A percentile compares a stretch with the other conserved stretches of the same genome.
Conservation (phyloP, 768 basidiomycete species). For the Trametes cingulata region DNA sequence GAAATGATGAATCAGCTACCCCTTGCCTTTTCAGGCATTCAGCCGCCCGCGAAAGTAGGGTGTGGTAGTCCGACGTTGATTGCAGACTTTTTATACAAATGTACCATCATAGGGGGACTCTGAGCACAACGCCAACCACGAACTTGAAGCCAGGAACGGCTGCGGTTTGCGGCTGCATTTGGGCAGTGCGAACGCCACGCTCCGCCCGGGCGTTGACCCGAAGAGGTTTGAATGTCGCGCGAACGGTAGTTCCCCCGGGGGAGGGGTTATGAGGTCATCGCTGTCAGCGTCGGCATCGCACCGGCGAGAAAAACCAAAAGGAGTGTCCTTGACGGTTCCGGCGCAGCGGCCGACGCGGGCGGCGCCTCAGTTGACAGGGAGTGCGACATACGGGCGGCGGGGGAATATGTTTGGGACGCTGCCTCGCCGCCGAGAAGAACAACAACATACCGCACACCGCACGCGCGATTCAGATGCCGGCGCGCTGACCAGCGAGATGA, state of each 20-base stretch:
- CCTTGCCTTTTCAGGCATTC: too few relatives aligned
- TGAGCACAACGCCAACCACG: too few relatives aligned
- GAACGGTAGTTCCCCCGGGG: background rate
- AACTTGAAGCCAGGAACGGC: background rate
- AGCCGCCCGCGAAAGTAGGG: too few relatives aligned
- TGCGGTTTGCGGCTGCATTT: background rate
- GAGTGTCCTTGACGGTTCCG: background rate
- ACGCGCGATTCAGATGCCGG: background rate
- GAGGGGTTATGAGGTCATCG: slow-evolving; percentile 6
- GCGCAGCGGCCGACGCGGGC: background rate
- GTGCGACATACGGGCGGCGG: background rate
- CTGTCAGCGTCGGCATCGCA: slow-evolving; percentile 1
- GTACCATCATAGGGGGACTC: too few relatives aligned
- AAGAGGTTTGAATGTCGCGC: background rate
- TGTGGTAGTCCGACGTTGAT: background rate
- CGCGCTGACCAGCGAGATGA: background rate
- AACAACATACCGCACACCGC: too few relatives aligned
- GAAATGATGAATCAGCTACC: too few relatives aligned
- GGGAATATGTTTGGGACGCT: background rate
- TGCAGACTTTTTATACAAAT: background rate
- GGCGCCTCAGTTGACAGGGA: background rate
- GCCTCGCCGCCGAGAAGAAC: background rate
- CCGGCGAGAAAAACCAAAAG: background rate
- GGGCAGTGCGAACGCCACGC: background rate
- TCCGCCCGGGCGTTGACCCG: background rate